These are phyloP conservation scores for Croton laevigatus DNA, from an alignment of 441 rosid genomes.

Conservation along the genomic window DNA sequence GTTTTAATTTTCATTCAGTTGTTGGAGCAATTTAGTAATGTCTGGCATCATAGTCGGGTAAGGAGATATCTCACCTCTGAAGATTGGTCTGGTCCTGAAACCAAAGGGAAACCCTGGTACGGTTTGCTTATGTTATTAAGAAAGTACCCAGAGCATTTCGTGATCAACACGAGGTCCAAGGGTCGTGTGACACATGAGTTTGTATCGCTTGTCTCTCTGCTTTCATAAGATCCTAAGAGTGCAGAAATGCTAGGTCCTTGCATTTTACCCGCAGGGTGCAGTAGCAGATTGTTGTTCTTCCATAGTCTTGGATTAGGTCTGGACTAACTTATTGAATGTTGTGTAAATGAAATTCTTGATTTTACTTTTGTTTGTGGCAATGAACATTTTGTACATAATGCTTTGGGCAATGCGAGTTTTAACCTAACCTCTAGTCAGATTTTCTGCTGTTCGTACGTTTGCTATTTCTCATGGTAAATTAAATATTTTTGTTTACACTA, in stretches of 20 bases:
- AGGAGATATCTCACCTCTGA: constrained; percentile 80
- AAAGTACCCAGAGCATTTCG: constrained; percentile 94
- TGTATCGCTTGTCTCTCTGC: constrained; percentile 86
- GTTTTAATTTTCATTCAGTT: constrained; percentile 41
- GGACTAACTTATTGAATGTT: constrained; percentile 9
- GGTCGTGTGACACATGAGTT: constrained; percentile 69
- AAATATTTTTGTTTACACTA: background rate
- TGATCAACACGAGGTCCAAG: constrained; percentile 88
- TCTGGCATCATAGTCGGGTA: constrained; percentile 90
- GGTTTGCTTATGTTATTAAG: constrained; percentile 84
- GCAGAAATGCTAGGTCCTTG: background rate
- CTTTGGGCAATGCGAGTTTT: constrained; percentile 7
- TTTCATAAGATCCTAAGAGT: constrained; percentile 39
- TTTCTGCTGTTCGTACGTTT: background rate
- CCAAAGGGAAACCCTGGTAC: constrained; percentile 90
- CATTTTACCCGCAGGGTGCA: background rate
- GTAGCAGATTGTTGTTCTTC: constrained; percentile 9
- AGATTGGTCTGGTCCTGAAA: constrained; percentile 70
- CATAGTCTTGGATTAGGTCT: background rate
- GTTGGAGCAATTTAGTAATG: constrained; percentile 56
- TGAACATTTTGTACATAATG: constrained; percentile 13
- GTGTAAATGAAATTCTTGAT: constrained; percentile 15
- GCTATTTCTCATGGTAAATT: background rate
- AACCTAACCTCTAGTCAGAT: background rate
- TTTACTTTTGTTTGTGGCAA: background rate